phyloP scores from a whole-genome alignment of 768 basidiomycete species.

The Cyathus striatus region DNA sequence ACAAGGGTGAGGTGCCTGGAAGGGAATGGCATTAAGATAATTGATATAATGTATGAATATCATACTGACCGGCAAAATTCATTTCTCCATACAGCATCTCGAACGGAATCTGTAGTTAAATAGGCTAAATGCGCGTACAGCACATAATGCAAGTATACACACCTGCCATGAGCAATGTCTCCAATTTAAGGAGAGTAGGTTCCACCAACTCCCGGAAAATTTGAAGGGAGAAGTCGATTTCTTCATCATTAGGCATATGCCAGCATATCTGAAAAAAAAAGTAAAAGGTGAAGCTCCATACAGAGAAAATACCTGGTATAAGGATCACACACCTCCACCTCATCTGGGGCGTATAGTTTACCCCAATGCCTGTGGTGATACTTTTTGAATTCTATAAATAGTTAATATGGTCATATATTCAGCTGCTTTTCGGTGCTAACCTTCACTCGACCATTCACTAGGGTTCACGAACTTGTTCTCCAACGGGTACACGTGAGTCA shows the following conservation, averaged over 20 bases:
- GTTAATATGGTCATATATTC: background rate
- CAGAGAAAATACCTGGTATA: too few species aligned
- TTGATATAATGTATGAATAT: background rate
- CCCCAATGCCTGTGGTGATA: constrained; percentile 80
- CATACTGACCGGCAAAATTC: constrained; percentile 72
- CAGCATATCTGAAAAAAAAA: constrained; percentile 49
- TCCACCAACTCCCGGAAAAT: constrained; percentile 65
- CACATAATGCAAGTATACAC: constrained; percentile 13
- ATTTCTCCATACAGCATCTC: constrained; percentile 71
- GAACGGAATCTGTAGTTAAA: constrained; percentile 30
- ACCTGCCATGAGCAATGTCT: constrained; percentile 52
- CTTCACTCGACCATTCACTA: constrained; percentile 68
- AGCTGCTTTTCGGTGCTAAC: constrained; percentile 36
- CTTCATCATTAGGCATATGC: constrained; percentile 70
- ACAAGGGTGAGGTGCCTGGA: constrained; percentile 64
- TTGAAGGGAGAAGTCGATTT: constrained; percentile 69
- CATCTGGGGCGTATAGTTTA: constrained; percentile 62
- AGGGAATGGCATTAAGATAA: background rate
- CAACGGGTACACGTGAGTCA: constrained; percentile 76
- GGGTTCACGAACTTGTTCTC: constrained; percentile 82
- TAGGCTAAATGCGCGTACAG: too few species aligned
- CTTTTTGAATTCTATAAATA: constrained; percentile 51
- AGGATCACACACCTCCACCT: constrained; percentile 65
- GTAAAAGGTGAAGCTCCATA: constrained; percentile 1
- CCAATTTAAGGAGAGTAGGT: constrained; percentile 53